These are phyloP conservation scores for Asterophora parasitica DNA, from an alignment of 768 basidiomycete genomes.

Conservation along the genomic window DNA sequence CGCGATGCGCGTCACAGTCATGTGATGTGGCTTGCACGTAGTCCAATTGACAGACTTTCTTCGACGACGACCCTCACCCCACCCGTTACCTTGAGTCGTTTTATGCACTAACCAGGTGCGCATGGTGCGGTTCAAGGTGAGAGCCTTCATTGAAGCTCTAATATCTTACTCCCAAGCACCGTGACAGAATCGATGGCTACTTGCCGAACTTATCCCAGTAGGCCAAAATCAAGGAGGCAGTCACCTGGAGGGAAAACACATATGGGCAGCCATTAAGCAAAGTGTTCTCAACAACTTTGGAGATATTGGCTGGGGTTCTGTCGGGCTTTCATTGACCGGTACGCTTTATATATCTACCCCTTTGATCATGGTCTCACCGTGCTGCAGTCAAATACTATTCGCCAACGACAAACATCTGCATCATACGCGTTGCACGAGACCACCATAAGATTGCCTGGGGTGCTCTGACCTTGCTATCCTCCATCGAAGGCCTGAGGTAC, in stretches of 20 bases:
- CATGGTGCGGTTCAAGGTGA: slow-evolving; percentile 23
- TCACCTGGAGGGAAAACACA: slow-evolving; percentile 53
- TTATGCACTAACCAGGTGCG: background rate
- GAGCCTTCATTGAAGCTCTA: too few relatives aligned
- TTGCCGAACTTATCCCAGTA: slow-evolving; percentile 74
- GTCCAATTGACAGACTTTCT: too few relatives aligned
- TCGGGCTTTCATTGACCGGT: slow-evolving; percentile 70
- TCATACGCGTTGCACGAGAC: slow-evolving; percentile 81
- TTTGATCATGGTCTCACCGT: slow-evolving; percentile 4
- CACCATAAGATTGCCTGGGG: slow-evolving; percentile 80
- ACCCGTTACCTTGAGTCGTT: too few relatives aligned
- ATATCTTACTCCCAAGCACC: background rate
- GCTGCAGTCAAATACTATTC: slow-evolving; percentile 82
- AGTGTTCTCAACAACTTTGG: slow-evolving; percentile 73
- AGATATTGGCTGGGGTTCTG: slow-evolving; percentile 81
- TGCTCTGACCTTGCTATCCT: slow-evolving; percentile 63
- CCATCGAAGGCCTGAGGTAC: slow-evolving; percentile 51
- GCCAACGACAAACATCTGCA: slow-evolving; percentile 75
- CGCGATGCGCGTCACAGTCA: background rate
- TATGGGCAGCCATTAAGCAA: slow-evolving; percentile 67
- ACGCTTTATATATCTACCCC: slow-evolving; percentile 12
- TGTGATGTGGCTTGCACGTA: background rate
- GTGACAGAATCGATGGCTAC: slow-evolving; percentile 80
- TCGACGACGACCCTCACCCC: too few relatives aligned
- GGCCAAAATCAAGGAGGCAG: slow-evolving; percentile 21